Base-by-base conservation (phyloP, 2,329 filamentous ascomycete species). In the Fusarium chuoi region DNA sequence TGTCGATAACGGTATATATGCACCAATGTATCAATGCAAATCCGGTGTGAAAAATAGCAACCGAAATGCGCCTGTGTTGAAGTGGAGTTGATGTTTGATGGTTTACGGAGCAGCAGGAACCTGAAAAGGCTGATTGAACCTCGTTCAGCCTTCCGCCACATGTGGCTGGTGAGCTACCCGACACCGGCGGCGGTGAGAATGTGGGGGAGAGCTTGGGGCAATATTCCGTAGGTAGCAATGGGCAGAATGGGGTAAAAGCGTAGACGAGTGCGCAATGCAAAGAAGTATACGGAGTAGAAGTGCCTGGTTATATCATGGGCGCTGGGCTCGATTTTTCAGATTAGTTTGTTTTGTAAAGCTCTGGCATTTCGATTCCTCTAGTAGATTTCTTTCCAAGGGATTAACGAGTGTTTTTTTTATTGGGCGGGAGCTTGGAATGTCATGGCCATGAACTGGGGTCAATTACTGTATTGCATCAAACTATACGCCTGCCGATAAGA, bases 31-130 rank as follows among this genome's bases (percentile, higher is more conserved):
- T 24, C 28, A 42, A 46, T 62, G 56, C 45, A 39, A 74, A 60
- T 42, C 28, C 48, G 45, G 57, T 57, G 46, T 62, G 41, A 67
- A 75, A 74, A 70, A 64, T 39, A 60, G 52, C 59, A 68, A 73
- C 54, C 58, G 58, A 72, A 73, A 60, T 52, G 65, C 62, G 52
- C 42, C 51, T 70, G 65, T 63, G 52, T 63, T 52, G 65, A 67
- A 75, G 72, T 75, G 72, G 72, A 75, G 72, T 74, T 49, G 26
- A 46, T 54, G 35, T 51, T 48, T 26, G 30, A n/a, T 58, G 46
- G 63, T 62, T 41, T 36, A 66, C 45, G 26, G 66, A 68, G 22
- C 28, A 33, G 28, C 17, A 60, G 58, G 56, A 75, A 62, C 59
- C 56, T 55, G 73, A 62, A 62, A 75, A 62, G 73, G 69, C 44